Conservation (phyloP, 75 land plant genomes). For the Pinus taeda region DNA sequence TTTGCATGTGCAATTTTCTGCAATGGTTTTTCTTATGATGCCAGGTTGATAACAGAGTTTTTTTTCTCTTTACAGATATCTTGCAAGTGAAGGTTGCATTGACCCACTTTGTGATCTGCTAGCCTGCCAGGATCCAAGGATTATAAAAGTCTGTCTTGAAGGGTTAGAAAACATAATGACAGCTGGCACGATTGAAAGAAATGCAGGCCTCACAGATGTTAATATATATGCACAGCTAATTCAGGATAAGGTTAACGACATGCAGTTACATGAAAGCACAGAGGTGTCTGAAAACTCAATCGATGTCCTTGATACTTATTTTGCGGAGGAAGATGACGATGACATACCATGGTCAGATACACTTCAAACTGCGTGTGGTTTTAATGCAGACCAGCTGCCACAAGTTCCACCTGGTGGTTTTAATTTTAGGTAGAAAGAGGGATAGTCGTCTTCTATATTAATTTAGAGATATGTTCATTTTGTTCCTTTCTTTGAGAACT, state of each 20-base stretch:
- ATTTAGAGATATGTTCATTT: too few relatives aligned
- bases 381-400: too few relatives aligned
- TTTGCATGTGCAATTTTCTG: not conserved
- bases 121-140: slow-evolving; percentile 70
- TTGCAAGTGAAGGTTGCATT: slow-evolving; percentile 78
- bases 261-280: slow-evolving; percentile 31
- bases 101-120: slow-evolving; percentile 86
- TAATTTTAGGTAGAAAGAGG: too few relatives aligned
- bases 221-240: slow-evolving; percentile 29
- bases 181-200: slow-evolving; percentile 78
- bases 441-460: too few relatives aligned
- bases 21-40: not conserved
- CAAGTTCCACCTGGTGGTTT: too few relatives aligned
- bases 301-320: too few relatives aligned
- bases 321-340: too few relatives aligned
- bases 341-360: too few relatives aligned
- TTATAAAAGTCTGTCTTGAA: slow-evolving; percentile 73
- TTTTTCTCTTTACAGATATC: slow-evolving; percentile 31
- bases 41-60: not conserved
- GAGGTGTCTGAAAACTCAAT: not conserved
- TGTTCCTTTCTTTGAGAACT: too few relatives aligned
- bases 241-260: slow-evolving; percentile 30
- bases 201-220: slow-evolving; percentile 32
- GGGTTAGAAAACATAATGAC: slow-evolving; percentile 86
- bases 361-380: too few relatives aligned